Percentiles rank a stretch among this genome's conserved stretches.
Conservation (phyloP, 495 filamentous ascomycete species). For the Thozetella sp. region DNA sequence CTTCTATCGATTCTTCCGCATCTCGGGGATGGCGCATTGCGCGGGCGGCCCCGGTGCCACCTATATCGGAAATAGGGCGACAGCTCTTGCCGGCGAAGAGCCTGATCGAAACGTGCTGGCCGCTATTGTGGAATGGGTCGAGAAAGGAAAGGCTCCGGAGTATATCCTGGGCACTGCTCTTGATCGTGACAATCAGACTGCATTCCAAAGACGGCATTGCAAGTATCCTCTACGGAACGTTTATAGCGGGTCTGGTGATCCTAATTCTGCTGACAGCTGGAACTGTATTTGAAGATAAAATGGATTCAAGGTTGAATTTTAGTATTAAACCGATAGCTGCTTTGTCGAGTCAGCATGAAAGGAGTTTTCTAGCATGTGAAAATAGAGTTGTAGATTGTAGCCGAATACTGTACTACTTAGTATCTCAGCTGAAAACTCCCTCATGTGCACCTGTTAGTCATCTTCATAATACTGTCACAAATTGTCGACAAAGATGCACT, state of each 20-base stretch:
- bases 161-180: constrained; percentile 56
- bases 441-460: too few relatives aligned
- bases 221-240: constrained; percentile 24
- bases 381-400: too few relatives aligned
- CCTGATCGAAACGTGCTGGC: constrained; percentile 45
- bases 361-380: too few relatives aligned
- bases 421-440: too few relatives aligned
- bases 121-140: constrained; percentile 63
- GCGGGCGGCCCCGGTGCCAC: constrained; percentile 37
- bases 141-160: constrained; percentile 57
- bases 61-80: constrained; percentile 51
- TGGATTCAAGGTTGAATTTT: too few relatives aligned
- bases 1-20: constrained; percentile 61
- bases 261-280: constrained; percentile 12
- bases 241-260: constrained; percentile 7
- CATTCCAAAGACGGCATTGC: constrained; percentile 37
- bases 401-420: too few relatives aligned
- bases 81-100: constrained; percentile 18
- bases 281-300: too few relatives aligned
- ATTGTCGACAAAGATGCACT: too few relatives aligned
- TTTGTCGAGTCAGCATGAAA: too few relatives aligned
- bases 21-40: constrained; percentile 50
- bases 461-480: too few relatives aligned
- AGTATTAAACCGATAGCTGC: too few relatives aligned
- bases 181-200: constrained; percentile 30